Evolutionary conservation across 2,329 filamentous ascomycete genomes (phyloP), one percentile per base, ranked within the genome.

Genomic region (Cladophialophora carrionii): DNA sequence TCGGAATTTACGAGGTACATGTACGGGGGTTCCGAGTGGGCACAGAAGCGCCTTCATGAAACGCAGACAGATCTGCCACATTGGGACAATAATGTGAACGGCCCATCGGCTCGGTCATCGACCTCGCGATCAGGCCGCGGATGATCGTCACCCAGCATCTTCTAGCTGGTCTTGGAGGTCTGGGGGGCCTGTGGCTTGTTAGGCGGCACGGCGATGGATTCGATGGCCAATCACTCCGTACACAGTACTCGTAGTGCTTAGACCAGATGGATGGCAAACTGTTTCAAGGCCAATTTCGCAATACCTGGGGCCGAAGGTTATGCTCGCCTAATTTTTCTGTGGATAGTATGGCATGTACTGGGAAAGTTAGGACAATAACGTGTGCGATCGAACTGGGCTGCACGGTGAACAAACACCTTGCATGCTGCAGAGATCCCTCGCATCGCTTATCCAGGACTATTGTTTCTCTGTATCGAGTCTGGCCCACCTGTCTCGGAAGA

Each of bases 61-160:
- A 34, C 20, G 24, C 24, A 20, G 43, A 34, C 4, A 24, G 10
- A n/a, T 17, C 26, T 58, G 56, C 56, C 56, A 24, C 12, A 31
- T 20, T 22, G 31, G 43, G 56, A 29, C 3, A 41, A 10, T 14
- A 41, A 10, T 14, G 12, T 22, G 31, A 24, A 34, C 57, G 59
- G 59, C 12, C 12, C 12, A n/a, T 34, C 51, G 32, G 49, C 59
- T 46, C 59, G 59, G 59, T 41, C 49, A 41, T 61, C 32, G 48
- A 29, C 59, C 59, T 61, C 59, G 59, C 59, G 14, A 17, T 55
- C 37, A 26, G 17, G 37, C 59, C 59, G 59, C 34, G 5, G 34
- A 46, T 17, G 59, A 55, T 43, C 51, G 34, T 53, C 10, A 4
- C 17, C 6, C 31, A 54, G 26, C 32, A 55, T 55, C 49, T 20